Evolutionary conservation across 192 early-diverging fungal species (phyloP), one percentile per base, ranked within the genome.

Genomic region (Nowakowskiella sp.): DNA sequence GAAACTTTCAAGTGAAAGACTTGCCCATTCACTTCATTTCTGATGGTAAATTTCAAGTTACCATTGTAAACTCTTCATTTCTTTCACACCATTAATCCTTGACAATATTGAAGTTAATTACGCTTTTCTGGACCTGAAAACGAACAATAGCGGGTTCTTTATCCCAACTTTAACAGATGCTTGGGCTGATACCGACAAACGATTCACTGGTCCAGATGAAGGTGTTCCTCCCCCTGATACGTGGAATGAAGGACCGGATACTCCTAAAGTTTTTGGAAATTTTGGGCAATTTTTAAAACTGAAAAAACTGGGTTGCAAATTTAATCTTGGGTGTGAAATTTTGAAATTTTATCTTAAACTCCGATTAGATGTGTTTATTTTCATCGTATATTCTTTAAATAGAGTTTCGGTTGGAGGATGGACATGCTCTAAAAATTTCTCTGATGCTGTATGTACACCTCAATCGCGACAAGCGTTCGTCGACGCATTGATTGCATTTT

Each of bases 161-260:
- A 58, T 68, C 25, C 71, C 71, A 4, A 45, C 63, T 0, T 25
- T 44, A 3, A 30, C 60, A 0, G 75, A 77, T 51, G 29, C 65
- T 7, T 77, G 75, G 75, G 65, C 75, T 5, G 75, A 77, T 49
- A 51, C 46, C 21, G 71, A 77, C 52, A 77, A 77, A 51, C 58
- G 67, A n/a, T 65, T 51, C 31, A 53, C 64, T 0, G 50, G 57
- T 25, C 54, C 58, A 9, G 30, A 27, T 30, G 66, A 71, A 30
- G 60, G 64, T 21, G 61, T 76, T 2, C 23, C 42, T 1, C 74
- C 74, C 9, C 57, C 65, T 3, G 71, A 76, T 48, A 33, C 62
- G 3, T 67, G 66, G 57, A 44, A 61, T n/a, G 44, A 42, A 6
- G 33, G 32, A 55, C 55, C 44, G 27, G 24, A 32, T 4, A 27